Evolutionary conservation across 805 yeast genomes (phyloP).

Genomic region (Schizosaccharomyces cryophilus): DNA sequence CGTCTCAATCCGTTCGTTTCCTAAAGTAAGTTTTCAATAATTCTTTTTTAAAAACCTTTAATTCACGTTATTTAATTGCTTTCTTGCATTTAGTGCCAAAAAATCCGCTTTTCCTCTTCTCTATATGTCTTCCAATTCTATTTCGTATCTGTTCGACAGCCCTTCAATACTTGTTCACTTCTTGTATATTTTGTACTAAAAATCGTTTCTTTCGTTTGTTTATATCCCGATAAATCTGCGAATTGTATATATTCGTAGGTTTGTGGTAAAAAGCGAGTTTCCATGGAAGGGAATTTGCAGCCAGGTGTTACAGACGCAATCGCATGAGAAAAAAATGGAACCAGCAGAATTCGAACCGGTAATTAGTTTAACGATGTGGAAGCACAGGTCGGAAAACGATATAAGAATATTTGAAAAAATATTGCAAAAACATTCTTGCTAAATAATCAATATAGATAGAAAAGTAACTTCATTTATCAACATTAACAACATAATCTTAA

Average conservation of each 20-base stretch:
- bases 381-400: too few species aligned
- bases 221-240: neutral
- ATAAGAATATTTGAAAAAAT: too few species aligned
- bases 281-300: neutral
- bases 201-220: neutral
- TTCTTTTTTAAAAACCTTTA: neutral
- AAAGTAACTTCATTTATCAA: too few species aligned
- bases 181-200: neutral
- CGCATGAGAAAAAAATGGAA: neutral
- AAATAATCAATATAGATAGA: too few species aligned
- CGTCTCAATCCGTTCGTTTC: neutral
- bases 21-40: neutral
- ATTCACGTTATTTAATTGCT: neutral
- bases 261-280: neutral
- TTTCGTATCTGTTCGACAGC: neutral
- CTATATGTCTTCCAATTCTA: neutral
- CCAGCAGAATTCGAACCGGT: too few species aligned
- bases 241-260: neutral
- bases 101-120: neutral
- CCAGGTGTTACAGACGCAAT: neutral
- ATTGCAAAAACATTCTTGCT: too few species aligned
- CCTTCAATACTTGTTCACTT: neutral
- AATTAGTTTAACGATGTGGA: too few species aligned
- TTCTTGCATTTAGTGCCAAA: slow-evolving; percentile 1
- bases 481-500: too few species aligned